These are phyloP conservation scores for Malus hybrid DNA, from an alignment of 331 rosid species.

Conservation along the genomic window DNA sequence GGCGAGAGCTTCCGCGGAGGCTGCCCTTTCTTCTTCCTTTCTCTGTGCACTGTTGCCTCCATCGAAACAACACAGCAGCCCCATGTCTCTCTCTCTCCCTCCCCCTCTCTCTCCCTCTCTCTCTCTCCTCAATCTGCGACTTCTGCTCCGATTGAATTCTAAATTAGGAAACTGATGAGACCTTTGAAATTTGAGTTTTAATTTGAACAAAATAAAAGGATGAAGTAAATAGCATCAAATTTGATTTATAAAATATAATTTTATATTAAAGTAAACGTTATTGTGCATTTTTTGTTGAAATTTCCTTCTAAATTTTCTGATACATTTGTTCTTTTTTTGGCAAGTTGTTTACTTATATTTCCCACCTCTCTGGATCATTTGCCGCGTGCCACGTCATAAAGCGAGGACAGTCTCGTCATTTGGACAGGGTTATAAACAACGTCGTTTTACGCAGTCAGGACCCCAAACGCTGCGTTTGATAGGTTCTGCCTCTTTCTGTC, in stretches of 20 bases:
- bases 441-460: background rate
- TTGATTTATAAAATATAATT: too few relatives aligned
- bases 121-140: background rate
- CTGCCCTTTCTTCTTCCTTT: slow-evolving; percentile 66
- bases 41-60: slow-evolving; percentile 58
- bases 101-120: background rate
- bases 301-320: background rate
- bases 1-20: slow-evolving; percentile 73
- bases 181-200: too few relatives aligned
- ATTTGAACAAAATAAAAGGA: too few relatives aligned
- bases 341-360: background rate
- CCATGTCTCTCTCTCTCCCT: slow-evolving; percentile 39
- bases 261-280: too few relatives aligned
- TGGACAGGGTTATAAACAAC: background rate
- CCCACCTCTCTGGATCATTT: background rate
- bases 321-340: background rate
- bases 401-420: background rate
- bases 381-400: slow-evolving; percentile 1
- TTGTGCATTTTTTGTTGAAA: too few relatives aligned
- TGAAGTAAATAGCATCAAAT: too few relatives aligned
- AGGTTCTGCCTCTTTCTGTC: background rate
- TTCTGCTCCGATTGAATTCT: background rate
- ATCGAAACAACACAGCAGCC: slow-evolving; percentile 75
- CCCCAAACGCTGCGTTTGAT: background rate
- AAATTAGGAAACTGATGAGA: too few relatives aligned